phyloP scores from a whole-genome alignment of 768 basidiomycete species.

The Tulasnella sp. region DNA sequence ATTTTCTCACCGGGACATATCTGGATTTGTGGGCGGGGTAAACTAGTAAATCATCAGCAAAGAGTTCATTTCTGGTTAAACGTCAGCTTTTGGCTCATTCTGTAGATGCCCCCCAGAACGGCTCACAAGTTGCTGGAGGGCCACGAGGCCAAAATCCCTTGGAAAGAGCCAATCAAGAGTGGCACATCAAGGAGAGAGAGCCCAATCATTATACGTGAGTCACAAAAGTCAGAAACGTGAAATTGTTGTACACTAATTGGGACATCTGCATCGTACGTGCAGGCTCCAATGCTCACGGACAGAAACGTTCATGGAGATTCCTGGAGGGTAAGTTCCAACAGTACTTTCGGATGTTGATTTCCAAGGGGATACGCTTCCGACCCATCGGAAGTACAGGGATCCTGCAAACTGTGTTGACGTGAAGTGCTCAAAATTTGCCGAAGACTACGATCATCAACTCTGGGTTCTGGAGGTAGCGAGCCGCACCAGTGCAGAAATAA shows the following conservation, averaged over 20 bases:
- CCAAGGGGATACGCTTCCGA: neutral
- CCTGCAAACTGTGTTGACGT: neutral
- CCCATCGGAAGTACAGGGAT: neutral
- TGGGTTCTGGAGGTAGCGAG: neutral
- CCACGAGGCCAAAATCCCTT: neutral
- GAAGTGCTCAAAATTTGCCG: neutral
- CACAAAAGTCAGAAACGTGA: neutral
- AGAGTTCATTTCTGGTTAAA: neutral
- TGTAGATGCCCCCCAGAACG: neutral
- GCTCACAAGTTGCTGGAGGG: neutral
- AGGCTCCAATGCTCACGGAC: neutral
- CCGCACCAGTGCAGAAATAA: neutral
- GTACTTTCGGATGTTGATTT: neutral
- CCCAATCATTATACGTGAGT: neutral
- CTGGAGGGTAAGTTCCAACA: neutral
- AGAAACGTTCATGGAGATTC: neutral
- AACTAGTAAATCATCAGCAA: neutral
- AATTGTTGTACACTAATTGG: too few relatives aligned
- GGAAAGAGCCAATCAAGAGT: slow-evolving; percentile 7
- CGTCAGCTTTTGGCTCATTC: neutral
- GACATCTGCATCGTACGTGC: neutral
- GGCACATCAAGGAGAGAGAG: neutral
- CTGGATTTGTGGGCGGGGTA: neutral
- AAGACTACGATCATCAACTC: neutral
- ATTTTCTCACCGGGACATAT: neutral